Base-by-base conservation (phyloP, 2,329 filamentous ascomycete species). In the Aspergillus hortae region DNA sequence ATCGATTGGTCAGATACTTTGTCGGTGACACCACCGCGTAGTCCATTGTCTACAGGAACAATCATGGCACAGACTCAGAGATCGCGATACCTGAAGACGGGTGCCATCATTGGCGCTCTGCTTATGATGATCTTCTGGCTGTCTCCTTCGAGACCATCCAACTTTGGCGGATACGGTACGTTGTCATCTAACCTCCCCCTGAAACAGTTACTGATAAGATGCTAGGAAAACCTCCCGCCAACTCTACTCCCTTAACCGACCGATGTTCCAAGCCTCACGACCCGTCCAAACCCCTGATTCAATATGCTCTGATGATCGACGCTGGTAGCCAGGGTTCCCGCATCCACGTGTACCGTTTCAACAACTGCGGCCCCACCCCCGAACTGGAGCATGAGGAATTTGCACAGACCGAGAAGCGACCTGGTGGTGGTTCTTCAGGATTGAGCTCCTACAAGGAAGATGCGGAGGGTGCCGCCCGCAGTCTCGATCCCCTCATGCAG, bases 221-320 rank as follows among this genome's bases (percentile, higher is more conserved):
- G 19, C n/a, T 27, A 69, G 67, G 57, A 44, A 58, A 63, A 58
- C 38, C 63, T 7, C 54, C 65, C 41, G 51, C 57, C 38, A 49
- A 56, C 33, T 48, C 55, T 45, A 45, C 57, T 81, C 85, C 64
- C 82, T 82, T 60, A 86, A 63, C 88, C 58, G 79, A 82, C 41
- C 88, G 84, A 75, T 99, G 94, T 80, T 85, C 85, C 54, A 89
- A 86, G 68, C 90, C 94, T 40, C 86, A 82, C 75, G 90, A 90
- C 63, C 85, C 88, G 66, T 87, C 90, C 59, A 97, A 96, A 77
- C 92, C 94, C 46, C 84, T 99, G 60, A 87, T 96, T 56, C 94
- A 99, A 70, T 99, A 97, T 77, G 95, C 94, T 56, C 83, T 97
- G 66, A 99, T 99, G 94, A 90, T 99, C 67, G 94, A 99, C 74